Percentiles rank a stretch among this genome's conserved stretches.
Evolutionary conservation across 2,329 filamentous ascomycete genomes (phyloP).

Genomic region (Sordariomycetes sp.): DNA sequence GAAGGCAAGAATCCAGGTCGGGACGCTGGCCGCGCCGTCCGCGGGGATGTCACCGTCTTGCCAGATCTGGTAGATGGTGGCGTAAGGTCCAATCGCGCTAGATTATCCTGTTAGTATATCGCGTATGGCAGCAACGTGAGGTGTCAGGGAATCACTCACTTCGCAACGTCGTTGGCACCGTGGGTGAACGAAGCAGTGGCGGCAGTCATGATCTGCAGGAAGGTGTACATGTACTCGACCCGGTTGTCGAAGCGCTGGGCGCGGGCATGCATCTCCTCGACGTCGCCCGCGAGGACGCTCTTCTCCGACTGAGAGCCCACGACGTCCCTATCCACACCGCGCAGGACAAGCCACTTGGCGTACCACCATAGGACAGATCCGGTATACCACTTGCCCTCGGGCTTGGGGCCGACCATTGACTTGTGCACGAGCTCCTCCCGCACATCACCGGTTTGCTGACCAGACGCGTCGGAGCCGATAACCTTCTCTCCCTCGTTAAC

Average conservation of each 20-base stretch:
- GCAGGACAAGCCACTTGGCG: slow-evolving; percentile 32
- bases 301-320: slow-evolving; percentile 22
- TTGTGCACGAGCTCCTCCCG: slow-evolving; percentile 21
- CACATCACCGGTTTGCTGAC: slow-evolving; percentile 18
- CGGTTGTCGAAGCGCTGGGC: slow-evolving; percentile 51
- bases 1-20: slow-evolving; percentile 47
- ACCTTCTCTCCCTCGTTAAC: slow-evolving; percentile 16
- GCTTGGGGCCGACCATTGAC: slow-evolving; percentile 25
- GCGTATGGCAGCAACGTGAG: background rate
- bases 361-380: slow-evolving; percentile 31
- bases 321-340: slow-evolving; percentile 33
- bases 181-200: slow-evolving; percentile 54
- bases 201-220: slow-evolving; percentile 49
- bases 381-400: slow-evolving; percentile 30
- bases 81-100: slow-evolving; percentile 47
- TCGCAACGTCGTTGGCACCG: slow-evolving; percentile 54
- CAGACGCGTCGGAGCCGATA: slow-evolving; percentile 4
- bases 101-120: slow-evolving; percentile 18
- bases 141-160: background rate
- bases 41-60: slow-evolving; percentile 27
- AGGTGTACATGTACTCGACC: slow-evolving; percentile 50
- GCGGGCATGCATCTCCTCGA: slow-evolving; percentile 43
- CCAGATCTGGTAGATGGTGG: slow-evolving; percentile 54
- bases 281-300: slow-evolving; percentile 36
- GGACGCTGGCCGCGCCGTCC: slow-evolving; percentile 34